Evolutionary conservation across 2,329 filamentous ascomycete species (phyloP), one percentile per base, ranked within the genome.

Genomic region (Diaporthe velutina): DNA sequence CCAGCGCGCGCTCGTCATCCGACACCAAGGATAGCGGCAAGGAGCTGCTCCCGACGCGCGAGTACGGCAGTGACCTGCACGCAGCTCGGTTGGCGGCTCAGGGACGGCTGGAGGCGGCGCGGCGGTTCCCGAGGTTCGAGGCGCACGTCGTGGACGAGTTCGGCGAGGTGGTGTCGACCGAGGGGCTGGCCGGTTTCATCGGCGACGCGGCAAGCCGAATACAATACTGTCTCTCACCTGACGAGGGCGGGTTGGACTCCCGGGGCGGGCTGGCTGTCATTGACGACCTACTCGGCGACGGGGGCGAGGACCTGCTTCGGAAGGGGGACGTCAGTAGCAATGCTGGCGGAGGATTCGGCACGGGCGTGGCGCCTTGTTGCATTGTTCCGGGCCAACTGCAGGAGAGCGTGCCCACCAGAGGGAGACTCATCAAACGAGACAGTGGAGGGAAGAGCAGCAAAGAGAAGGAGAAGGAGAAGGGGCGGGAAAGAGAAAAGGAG

Each of bases 21-120:
- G 67, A 66, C 17, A 74, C 73, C 28, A 58, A 45, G 33, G 68
- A 73, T 30, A 76, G 73, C 61, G 75, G 68, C 54, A 74, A 73
- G 48, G 73, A 35, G 33, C 45, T 72, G 42, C 28, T 54, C 17
- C 38, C 58, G 8, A 66, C 12, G 50, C 77, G 48, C 25, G 75
- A 58, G 68, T 74, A 74, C 73, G 79, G 84, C 71, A 88, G 85
- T 74, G 85, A 89, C 77, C 86, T 90, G 22, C 82, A 84, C 71
- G 79, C 83, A 28, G 87, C 92, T 1, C 90, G 93, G 0, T 84
- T 91, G 9, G 89, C 90, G 22, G 93, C 93, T 0, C 93, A 95
- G 80, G 83, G 87, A 0, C 88, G 93, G 0, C 87, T 94, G 30
- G 89, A 93, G 50, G 86, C 87, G 28, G 91, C 91, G 0, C 85